A percentile compares a stretch with the other conserved stretches of the same genome.
phyloP scores from a whole-genome alignment of 805 yeast species.

The Barnettozyma botsteinii region DNA sequence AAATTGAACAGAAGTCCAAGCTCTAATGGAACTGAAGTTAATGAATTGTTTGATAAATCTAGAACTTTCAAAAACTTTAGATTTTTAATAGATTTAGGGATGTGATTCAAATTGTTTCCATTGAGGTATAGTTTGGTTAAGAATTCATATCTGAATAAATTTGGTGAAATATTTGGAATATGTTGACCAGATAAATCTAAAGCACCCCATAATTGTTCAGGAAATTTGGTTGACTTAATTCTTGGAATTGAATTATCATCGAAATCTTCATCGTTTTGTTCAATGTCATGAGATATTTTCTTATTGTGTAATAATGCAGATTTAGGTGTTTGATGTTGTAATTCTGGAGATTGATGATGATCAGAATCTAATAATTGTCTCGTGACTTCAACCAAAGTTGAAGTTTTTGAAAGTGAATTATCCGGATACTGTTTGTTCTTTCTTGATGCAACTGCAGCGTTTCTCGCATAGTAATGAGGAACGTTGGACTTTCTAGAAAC shows the following conservation, averaged over 20 bases:
- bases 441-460: conserved; percentile 66
- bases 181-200: conserved; percentile 91
- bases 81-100: conserved; percentile 66
- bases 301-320: conserved; percentile 32
- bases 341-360: conserved; percentile 21
- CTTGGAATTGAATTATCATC: conserved; percentile 65
- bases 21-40: conserved; percentile 73
- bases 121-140: conserved; percentile 81
- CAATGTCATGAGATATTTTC: conserved; percentile 36
- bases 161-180: conserved; percentile 60
- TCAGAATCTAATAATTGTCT: conserved; percentile 29
- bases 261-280: conserved; percentile 23
- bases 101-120: conserved; percentile 66
- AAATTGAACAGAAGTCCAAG: conserved; percentile 77
- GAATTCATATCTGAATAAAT: conserved; percentile 74
- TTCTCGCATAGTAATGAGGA: conserved; percentile 81
- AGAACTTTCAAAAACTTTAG: conserved; percentile 72
- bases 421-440: conserved; percentile 23
- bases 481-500: conserved; percentile 60
- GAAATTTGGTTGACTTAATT: conserved; percentile 42
- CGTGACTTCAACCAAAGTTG: conserved; percentile 35
- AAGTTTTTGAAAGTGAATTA: conserved; percentile 13
- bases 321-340: conserved; percentile 12
- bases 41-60: conserved; percentile 75
- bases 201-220: conserved; percentile 90